A percentile compares a stretch with the other conserved stretches of the same genome.
Conservation (phyloP, 306 rosid genomes). For the Quercus rubra region DNA sequence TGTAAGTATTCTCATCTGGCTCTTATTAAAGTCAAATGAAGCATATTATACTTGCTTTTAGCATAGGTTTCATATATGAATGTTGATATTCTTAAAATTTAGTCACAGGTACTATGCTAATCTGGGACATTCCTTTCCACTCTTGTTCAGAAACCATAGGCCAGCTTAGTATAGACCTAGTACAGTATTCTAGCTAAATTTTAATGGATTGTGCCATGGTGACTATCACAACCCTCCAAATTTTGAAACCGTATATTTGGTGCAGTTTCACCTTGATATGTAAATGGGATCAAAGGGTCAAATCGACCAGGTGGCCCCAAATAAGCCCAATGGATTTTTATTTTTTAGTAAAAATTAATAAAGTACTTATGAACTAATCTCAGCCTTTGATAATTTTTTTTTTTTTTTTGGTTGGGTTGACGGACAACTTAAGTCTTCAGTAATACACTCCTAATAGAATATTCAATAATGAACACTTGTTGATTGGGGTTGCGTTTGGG, state of each 20-base stretch:
- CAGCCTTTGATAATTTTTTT: not conserved
- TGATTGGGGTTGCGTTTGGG: too few species aligned
- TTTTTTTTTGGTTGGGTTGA: not conserved
- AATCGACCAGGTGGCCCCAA: not conserved
- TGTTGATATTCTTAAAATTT: not conserved
- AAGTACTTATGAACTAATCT: not conserved
- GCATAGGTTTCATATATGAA: not conserved
- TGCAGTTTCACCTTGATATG: not conserved
- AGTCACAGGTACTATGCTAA: not conserved
- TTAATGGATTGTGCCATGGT: not conserved
- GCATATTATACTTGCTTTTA: not conserved
- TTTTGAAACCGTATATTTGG: not conserved
- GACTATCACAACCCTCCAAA: not conserved
- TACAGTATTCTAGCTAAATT: not conserved
- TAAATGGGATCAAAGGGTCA: not conserved
- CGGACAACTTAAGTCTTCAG: not conserved
- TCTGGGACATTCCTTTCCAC: not conserved
- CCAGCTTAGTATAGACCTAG: not conserved
- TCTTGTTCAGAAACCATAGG: not conserved
- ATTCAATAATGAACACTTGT: not conserved
- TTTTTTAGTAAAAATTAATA: not conserved
- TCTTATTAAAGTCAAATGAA: not conserved
- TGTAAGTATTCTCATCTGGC: constrained; percentile 46
- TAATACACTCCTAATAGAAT: not conserved
- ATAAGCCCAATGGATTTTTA: not conserved